phyloP scores from a whole-genome alignment of 345 rosid genomes.

The Anacardium occidentale region DNA sequence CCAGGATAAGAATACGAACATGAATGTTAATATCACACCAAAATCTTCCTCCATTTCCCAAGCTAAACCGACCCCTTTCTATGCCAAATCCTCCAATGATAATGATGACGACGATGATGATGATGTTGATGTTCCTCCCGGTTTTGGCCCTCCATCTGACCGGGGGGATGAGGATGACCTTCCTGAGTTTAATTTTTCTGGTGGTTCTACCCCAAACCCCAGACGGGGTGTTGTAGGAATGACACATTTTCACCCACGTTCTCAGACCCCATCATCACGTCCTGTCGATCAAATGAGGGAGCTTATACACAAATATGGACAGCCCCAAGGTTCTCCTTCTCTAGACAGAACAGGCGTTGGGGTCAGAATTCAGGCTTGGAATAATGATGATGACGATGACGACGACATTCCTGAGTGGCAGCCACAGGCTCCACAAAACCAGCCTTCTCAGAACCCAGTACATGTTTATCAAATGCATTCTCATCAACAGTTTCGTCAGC shows the following conservation, averaged over 20 bases:
- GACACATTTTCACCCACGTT: constrained; percentile 19
- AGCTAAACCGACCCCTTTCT: constrained; percentile 14
- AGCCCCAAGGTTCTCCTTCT: constrained; percentile 28
- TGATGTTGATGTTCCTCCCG: constrained; percentile 77
- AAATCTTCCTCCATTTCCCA: constrained; percentile 19
- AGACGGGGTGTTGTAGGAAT: constrained; percentile 6
- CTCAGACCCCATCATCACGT: constrained; percentile 25
- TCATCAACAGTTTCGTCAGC: constrained; percentile 11
- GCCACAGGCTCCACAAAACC: constrained; percentile 43
- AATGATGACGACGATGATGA: constrained; percentile 25
- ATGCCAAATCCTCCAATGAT: constrained; percentile 17
- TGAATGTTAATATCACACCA: constrained; percentile 22
- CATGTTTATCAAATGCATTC: constrained; percentile 7
- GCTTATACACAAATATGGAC: constrained; percentile 81
- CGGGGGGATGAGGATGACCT: constrained; percentile 90
- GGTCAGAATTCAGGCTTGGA: constrained; percentile 45
- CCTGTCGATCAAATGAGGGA: constrained; percentile 71
- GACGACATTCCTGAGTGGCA: constrained; percentile 97
- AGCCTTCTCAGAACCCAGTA: constrained; percentile 4
- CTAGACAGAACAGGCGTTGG: constrained; percentile 11
- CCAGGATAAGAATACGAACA: constrained; percentile 44
- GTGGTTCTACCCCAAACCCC: constrained; percentile 24
- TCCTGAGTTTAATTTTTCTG: constrained; percentile 78
- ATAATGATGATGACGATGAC: constrained; percentile 56
- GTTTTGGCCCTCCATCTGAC: constrained; percentile 63